Conservation (phyloP, 2,329 filamentous ascomycete genomes). For the Geosmithia putterillii region DNA sequence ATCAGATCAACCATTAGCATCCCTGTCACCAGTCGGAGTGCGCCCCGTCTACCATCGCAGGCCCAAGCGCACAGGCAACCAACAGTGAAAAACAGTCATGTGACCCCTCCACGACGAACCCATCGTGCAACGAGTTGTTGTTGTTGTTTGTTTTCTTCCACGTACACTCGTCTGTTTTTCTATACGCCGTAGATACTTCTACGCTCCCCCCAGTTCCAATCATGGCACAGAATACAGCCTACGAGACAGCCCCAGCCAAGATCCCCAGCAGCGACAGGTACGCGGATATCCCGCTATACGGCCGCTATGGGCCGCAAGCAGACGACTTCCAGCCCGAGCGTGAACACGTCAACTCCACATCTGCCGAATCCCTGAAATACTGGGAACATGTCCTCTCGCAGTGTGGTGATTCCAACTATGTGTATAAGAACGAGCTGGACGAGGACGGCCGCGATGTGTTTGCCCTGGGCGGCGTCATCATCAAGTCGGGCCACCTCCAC, state of each 20-base stretch:
- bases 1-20: too few relatives aligned
- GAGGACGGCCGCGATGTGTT: conserved; percentile 26
- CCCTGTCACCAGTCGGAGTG: too few relatives aligned
- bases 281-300: conserved; percentile 7
- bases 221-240: neutral
- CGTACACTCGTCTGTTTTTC: too few relatives aligned
- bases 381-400: conserved; percentile 16
- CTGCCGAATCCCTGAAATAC: conserved; percentile 13
- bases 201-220: too few relatives aligned
- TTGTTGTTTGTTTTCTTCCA: too few relatives aligned
- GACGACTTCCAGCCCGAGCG: conserved; percentile 7
- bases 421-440: conserved; percentile 14
- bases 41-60: too few relatives aligned
- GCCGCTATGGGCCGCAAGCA: conserved; percentile 5
- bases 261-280: conserved; percentile 7
- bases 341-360: conserved; percentile 11
- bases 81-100: too few relatives aligned
- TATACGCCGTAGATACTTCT: too few relatives aligned
- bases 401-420: conserved; percentile 14
- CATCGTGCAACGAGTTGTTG: too few relatives aligned
- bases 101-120: too few relatives aligned
- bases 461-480: conserved; percentile 23
- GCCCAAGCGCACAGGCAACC: too few relatives aligned
- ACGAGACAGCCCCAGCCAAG: conserved; percentile 5
- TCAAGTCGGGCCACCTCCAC: conserved; percentile 24